Base-by-base conservation (phyloP, 305 asterid species). In the Fraxinus baroniana region DNA sequence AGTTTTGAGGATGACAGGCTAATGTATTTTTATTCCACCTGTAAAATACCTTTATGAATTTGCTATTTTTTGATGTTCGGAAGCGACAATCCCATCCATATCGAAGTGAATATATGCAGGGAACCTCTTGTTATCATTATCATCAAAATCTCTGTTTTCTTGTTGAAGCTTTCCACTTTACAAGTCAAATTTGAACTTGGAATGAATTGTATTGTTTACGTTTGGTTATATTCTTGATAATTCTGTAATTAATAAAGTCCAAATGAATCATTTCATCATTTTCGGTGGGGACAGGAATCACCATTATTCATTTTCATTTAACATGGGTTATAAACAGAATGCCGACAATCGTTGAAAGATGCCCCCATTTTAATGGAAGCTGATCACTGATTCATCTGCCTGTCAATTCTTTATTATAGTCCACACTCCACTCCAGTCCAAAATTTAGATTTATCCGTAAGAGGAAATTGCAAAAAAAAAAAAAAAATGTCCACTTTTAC, bases 81-180 rank as follows among this genome's bases (percentile, higher is more conserved):
- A 68, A 83, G 83, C 76, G 86, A 79, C 82, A 80, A 76, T 77
- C 18, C 71, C 57, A 24, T 64, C 33, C 3, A 39, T 68, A 12
- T 24, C 49, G 1, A 71, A 35, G 44, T 55, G 75, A 78, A 71
- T 82, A 30, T 28, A 30, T 64, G 81, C 71, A 44, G 39, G n/a
- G n/a, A 66, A 78, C 20, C 15, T 24, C 35, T 28, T 13, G 6
- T 70, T 18, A 64, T 62, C 66, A 41, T 81, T 74, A 66, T 84
- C 52, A 74, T 75, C 72, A 77, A 30, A 0, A 72, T 72, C 46
- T 70, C 76, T 20, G 77, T 35, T 83, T 83, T 44, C 86, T 62
- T 7, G 57, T 57, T 79, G 79, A 78, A 72, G 79, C 79, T 41
- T 78, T 82, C 82, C 12, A 12, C 44, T 20, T 68, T 17, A 33